Evolutionary conservation across 2,329 filamentous ascomycete genomes (phyloP).

Genomic region (Colletotrichum costaricense): DNA sequence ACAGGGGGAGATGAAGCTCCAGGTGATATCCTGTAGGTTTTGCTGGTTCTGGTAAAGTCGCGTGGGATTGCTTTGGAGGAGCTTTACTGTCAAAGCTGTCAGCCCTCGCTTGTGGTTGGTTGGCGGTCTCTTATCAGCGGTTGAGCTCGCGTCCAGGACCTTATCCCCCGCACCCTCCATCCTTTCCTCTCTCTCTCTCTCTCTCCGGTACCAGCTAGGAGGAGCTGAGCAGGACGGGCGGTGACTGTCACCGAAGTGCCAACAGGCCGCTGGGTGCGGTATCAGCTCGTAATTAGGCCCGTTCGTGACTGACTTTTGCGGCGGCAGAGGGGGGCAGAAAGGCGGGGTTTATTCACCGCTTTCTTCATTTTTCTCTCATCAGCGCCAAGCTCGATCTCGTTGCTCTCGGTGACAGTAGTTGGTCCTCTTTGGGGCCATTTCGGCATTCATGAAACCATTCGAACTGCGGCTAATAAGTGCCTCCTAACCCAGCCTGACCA

Average conservation of each 20-base stretch:
- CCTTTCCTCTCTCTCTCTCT: not conserved
- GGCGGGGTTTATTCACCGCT: conserved; percentile 2
- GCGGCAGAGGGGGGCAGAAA: conserved; percentile 17
- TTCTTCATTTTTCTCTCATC: conserved; percentile 4
- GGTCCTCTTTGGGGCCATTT: not conserved
- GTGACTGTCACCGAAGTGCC: conserved; percentile 2
- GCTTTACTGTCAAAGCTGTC: conserved; percentile 30
- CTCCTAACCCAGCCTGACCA: not conserved
- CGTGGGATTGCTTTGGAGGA: conserved; percentile 20
- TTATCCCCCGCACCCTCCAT: conserved; percentile 31
- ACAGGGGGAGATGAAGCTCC: not conserved
- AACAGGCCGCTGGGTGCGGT: not conserved
- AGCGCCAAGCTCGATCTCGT: not conserved
- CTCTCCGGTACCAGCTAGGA: not conserved
- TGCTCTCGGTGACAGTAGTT: not conserved
- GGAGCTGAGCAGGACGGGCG: conserved; percentile 5
- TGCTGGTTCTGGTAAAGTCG: conserved; percentile 3
- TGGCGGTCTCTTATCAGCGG: conserved; percentile 27
- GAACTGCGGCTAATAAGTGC: not conserved
- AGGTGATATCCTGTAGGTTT: not conserved
- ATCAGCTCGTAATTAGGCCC: not conserved
- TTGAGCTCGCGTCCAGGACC: conserved; percentile 27
- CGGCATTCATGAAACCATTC: conserved; percentile 18
- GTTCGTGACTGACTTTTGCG: not conserved
- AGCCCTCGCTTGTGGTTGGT: conserved; percentile 12